A percentile compares a stretch with the other conserved stretches of the same genome.
These are phyloP conservation scores for Volvox africanus DNA, from an alignment of 139 green algal species.

Conservation along the genomic window DNA sequence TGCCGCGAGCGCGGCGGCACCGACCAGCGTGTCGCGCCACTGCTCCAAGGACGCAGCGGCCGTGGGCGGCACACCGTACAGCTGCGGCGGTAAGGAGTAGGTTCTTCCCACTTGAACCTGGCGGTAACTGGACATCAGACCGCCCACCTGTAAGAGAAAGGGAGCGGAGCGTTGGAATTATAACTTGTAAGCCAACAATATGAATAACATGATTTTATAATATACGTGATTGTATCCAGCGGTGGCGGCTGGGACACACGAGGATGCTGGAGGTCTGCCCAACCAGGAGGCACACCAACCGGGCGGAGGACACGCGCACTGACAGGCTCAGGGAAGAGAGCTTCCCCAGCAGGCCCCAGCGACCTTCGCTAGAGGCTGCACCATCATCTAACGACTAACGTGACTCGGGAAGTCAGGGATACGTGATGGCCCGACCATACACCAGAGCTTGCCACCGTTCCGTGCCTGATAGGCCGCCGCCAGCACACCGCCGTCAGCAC, in stretches of 20 bases:
- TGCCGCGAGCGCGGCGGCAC: constrained; percentile 60
- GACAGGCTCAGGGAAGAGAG: no score
- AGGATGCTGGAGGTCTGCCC: no score
- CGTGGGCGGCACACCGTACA: constrained; percentile 69
- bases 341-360: no score
- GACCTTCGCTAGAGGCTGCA: no score
- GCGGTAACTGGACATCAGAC: constrained; percentile 75
- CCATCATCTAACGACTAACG: no score
- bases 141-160: constrained; percentile 69
- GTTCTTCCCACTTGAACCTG: constrained; percentile 76
- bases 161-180: neutral
- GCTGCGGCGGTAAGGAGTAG: constrained; percentile 75
- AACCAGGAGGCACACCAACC: no score
- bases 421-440: no score
- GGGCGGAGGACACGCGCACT: no score
- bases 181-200: neutral
- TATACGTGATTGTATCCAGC: neutral
- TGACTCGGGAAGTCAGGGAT: no score
- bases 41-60: neutral
- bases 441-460: no score
- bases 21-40: constrained; percentile 64
- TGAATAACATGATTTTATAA: neutral
- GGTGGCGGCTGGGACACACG: neutral
- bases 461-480: constrained; percentile 35
- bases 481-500: constrained; percentile 29